These are phyloP conservation scores for Neurospora africana DNA, from an alignment of 495 filamentous ascomycete genomes.

Conservation along the genomic window DNA sequence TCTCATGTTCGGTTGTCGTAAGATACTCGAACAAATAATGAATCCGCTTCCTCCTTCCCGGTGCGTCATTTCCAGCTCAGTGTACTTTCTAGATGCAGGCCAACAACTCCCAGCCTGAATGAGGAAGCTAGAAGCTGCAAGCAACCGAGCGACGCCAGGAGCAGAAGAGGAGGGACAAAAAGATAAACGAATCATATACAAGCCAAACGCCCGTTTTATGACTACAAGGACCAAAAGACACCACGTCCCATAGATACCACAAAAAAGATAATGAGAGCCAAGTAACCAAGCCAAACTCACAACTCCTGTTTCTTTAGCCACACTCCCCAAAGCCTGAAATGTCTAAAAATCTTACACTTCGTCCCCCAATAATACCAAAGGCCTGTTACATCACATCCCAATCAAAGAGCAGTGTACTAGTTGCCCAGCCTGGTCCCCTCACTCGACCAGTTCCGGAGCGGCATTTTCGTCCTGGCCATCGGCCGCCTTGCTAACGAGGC, in stretches of 20 bases:
- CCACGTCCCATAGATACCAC: neutral
- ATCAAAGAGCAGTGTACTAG: neutral
- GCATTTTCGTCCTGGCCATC: neutral
- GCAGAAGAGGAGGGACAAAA: neutral
- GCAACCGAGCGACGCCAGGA: neutral
- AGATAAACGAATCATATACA: neutral
- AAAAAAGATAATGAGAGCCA: neutral
- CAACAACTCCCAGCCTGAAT: neutral
- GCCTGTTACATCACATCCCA: neutral
- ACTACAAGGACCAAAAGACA: neutral
- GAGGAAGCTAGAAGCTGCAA: neutral
- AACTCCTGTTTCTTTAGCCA: neutral
- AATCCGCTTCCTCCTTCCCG: neutral
- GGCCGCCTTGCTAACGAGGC: neutral
- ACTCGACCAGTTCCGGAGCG: neutral
- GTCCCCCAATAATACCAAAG: neutral
- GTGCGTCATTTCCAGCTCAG: neutral
- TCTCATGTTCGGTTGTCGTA: neutral
- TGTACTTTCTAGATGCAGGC: neutral
- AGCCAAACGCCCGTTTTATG: neutral
- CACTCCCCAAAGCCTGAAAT: neutral
- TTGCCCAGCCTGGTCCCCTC: neutral
- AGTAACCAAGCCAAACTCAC: neutral
- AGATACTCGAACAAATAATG: neutral
- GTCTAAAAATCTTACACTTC: neutral